phyloP scores from a whole-genome alignment of 164 flowering plant species.

The Dillenia turbinata region DNA sequence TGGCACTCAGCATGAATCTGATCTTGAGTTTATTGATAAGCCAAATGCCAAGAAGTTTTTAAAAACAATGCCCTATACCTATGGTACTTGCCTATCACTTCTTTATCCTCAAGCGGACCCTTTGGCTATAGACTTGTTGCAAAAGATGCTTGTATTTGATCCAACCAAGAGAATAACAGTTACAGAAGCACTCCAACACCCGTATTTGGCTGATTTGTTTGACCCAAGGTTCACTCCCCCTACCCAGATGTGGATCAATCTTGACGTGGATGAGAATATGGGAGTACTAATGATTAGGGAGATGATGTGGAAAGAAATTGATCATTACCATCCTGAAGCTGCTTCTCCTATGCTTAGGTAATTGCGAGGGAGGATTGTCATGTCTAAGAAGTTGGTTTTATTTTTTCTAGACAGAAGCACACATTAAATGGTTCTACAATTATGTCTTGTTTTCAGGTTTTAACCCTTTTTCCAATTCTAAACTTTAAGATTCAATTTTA shows the following conservation, averaged over 20 bases:
- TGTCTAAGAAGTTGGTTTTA: too few relatives aligned
- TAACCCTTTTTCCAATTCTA: too few relatives aligned
- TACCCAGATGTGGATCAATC: constrained; percentile 15
- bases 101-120: constrained; percentile 21
- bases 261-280: constrained; percentile 19
- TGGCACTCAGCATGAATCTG: constrained; percentile 17
- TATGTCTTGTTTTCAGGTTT: too few relatives aligned
- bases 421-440: too few relatives aligned
- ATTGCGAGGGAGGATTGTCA: too few relatives aligned
- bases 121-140: constrained; percentile 32
- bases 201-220: constrained; percentile 20
- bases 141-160: constrained; percentile 35
- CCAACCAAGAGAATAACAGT: constrained; percentile 49
- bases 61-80: constrained; percentile 11
- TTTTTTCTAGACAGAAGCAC: too few relatives aligned
- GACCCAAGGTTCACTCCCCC: constrained; percentile 20
- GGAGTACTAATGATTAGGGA: constrained; percentile 18
- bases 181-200: constrained; percentile 26
- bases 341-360: background rate
- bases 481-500: too few relatives aligned
- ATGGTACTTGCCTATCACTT: constrained; percentile 11
- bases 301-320: constrained; percentile 25
- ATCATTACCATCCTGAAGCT: constrained; percentile 25
- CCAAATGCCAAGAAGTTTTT: constrained; percentile 17
- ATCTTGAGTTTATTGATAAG: constrained; percentile 20